Evolutionary conservation across 495 filamentous ascomycete genomes (phyloP), one percentile per base, ranked within the genome.

Genomic region (Amniculicola lignicola): DNA sequence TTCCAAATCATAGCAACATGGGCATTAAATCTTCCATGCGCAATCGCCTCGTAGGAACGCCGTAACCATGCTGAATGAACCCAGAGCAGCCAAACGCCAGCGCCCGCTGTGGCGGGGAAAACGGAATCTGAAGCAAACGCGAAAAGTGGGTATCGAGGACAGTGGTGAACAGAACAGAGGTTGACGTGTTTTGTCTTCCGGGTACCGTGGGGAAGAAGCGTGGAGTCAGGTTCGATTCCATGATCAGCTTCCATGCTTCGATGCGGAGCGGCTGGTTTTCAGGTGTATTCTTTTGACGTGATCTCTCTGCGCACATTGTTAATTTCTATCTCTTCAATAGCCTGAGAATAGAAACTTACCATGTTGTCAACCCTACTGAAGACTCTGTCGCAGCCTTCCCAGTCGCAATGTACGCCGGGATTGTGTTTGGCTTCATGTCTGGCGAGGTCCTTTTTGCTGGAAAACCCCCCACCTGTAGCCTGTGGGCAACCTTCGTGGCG

Each of bases 291-390:
- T 57, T 46, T 69, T 68, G 15, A 72, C 69, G 41, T 72, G 70
- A 51, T 72, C 70, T 44, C 69, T 64, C 70, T 72, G 59, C 28
- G 21, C 6, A 44, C 0, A 2, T 57, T 53, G 48, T 11, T 23
- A 33, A 11, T 16, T 31, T 6, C 41, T 16, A 24, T 3, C 15
- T 14, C 37, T 6, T 6, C 6, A 9, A 18, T 40, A 6, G 37
- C 9, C 16, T 40, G 10, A 18, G 6, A 6, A 18, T 9, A 18
- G 4, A 35, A 49, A 50, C 70, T 40, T 54, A 73, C 70, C 82
- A 85, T 85, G 61, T 85, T 85, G 52, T 85, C 82, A 10, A 82
- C 75, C 21, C 82, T 70, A 66, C 80, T 83, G 57, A 85, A 85
- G 7, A 84, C 71, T 43, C 80, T 66, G 12, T 73, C 75, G 60